Base-by-base conservation (phyloP, 345 rosid species). In the Gossypium rotundifolium region DNA sequence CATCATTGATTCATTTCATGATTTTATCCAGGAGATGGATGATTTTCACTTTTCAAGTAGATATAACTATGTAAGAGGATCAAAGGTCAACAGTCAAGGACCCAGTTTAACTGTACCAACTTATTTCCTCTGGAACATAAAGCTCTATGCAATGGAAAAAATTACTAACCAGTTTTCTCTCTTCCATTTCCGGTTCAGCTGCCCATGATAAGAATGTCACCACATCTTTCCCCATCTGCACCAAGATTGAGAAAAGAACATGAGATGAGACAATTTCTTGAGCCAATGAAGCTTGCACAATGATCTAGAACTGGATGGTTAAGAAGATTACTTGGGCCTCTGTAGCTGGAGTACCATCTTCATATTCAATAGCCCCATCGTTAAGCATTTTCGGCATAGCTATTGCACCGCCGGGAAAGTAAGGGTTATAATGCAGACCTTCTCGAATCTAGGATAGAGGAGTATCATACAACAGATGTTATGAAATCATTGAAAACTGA, bases 111-210 rank as follows among this genome's bases (percentile, higher is more conserved):
- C 11, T 7, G 12, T 8, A 62, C 40, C 18, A 62, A 33, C 45
- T 16, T 29, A 12, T 49, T 11, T 49, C 53, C 16, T 12, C 2
- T 11, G 12, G 12, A 12, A 12, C 53, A 51, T 10, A 12, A 57
- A 2, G 4, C 12, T 48, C 20, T 23, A 25, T 11, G 42, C 57
- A 25, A 9, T 40, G 42, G 10, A 0, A 65, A 46, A 48, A 59
- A 59, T 46, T 22, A 70, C 57, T 65, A 87, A 96, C 99, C 92
- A 96, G 81, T 77, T 96, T 96, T 82, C 99, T 86, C 80, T 96
- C 99, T 83, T 96, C 99, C 99, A 96, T 96, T 84, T 96, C 98
- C 9, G 99, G 99, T 74, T 96, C 98, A 51, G 99, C 98, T 12
- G 99, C 99, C 99, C 98, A 96, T 2, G 96, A 13, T 74, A 93